Evolutionary conservation across 148 eudicot species (phyloP), one percentile per base, ranked within the genome.

Genomic region (Vaccinium macrocarpon): DNA sequence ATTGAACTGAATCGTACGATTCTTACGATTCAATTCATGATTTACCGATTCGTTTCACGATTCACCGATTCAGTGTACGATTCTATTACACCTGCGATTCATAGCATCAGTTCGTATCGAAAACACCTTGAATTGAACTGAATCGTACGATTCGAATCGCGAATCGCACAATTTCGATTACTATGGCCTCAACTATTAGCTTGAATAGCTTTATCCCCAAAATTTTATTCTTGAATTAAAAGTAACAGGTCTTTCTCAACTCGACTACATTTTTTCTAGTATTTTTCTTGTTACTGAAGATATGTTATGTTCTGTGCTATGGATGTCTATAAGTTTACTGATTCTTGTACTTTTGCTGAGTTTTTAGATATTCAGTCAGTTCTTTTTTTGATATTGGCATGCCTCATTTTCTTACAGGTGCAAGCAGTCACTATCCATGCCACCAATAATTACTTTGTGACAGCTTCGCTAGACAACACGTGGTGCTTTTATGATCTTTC

Each of bases 401-500:
- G 42, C 11, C 7, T 72, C 42, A 38, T 52, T 82, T 68, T 56
- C 84, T 78, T 78, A 80, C 93, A 97, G 99, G 98, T 97, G 79
- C 97, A 93, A 92, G 97, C 98, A 32, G 98, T 96, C 81, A 93
- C 99, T 1, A 80, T 96, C 83, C 99, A 96, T 84, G 94, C 98
- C 83, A 96, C 98, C 84, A 91, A 92, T 78, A 93, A 92, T 76
- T 96, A 95, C 82, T 92, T 95, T 70, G 99, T 96, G 55, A 84
- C 95, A 19, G 98, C 97, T 86, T 96, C 99, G 49, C 95, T 93
- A 83, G 99, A 96, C 86, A 94, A 84, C 78, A 87, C 99, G 21
- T 95, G 99, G 99, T 96, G 99, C 91, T 96, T 96, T 86, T 96
- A 96, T 81, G 99, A 96, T 81, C 89, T 96, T 84, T 86, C 93